Evolutionary conservation across 2,329 filamentous ascomycete genomes (phyloP), one percentile per base, ranked within the genome.

Genomic region (Sordariomycetes sp.): DNA sequence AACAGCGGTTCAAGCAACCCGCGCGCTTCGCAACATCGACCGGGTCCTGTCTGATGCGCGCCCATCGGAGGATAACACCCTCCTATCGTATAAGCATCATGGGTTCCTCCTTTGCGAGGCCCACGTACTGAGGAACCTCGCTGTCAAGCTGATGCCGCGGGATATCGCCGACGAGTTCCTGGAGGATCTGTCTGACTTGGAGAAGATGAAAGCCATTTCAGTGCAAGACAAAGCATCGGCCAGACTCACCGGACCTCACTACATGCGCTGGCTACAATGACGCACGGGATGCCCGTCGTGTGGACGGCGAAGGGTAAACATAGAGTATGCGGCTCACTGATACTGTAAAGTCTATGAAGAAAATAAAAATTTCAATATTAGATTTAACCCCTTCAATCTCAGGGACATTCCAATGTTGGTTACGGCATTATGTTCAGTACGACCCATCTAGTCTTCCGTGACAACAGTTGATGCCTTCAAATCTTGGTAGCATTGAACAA

Each of bases 71-170:
- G 82, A 80, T 49, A 85, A 70, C 31, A 85, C 70, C 31, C 72
- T 90, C 41, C 67, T 96, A 32, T 81, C 82, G 2, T 95, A 94
- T 65, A 93, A 90, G 57, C 87, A 96, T 46, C 86, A 94, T 47
- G 92, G 92, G 2, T 64, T 95, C 39, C 63, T 98, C 27, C 68
- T 98, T 5, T 94, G 86, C 54, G 90, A 98, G 54, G 81, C 90
- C 4, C 87, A 96, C 47, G 71, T 87, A 20, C 65, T 98, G 34
- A 75, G 87, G 30, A 75, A 75, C 46, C 70, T 82, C 29, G 53
- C 57, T 11, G 44, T 46, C 17, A 67, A 63, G 16, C 60, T 87
- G 26, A 73, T 96, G 44, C 86, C 86, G 1, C 68, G 73, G 2
- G 75, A 84, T 28, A 72, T 93, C 10, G 79, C 82, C 49, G 77